Conservation (phyloP, 169 alveolate species). For the Neospora caninum region DNA sequence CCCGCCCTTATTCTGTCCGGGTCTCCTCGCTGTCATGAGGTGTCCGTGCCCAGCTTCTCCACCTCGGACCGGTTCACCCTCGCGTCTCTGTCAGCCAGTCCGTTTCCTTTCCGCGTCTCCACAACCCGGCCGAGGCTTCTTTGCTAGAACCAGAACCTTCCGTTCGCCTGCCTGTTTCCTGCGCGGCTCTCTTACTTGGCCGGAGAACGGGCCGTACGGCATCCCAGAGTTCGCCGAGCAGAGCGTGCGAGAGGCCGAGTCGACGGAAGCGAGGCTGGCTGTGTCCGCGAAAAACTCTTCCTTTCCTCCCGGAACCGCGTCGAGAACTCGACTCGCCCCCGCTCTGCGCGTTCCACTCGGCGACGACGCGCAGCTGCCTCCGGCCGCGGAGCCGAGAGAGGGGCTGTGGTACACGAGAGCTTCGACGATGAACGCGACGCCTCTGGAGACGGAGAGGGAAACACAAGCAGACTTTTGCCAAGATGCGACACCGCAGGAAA, state of each 20-base stretch:
- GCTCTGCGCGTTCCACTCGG: background rate
- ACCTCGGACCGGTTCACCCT: too few relatives aligned
- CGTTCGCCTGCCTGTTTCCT: too few relatives aligned
- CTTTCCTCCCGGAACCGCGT: background rate
- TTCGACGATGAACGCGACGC: slow-evolving; percentile 50
- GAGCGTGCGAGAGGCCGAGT: background rate
- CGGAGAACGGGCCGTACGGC: slow-evolving; percentile 47
- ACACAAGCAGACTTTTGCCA: too few relatives aligned
- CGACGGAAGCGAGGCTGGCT: background rate
- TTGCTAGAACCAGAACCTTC: too few relatives aligned
- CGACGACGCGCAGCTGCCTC: slow-evolving; percentile 4
- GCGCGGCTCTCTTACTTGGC: slow-evolving; percentile 23
- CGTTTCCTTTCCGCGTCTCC: too few relatives aligned
- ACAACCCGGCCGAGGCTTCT: too few relatives aligned
- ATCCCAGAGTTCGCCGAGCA: background rate
- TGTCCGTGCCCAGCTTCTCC: too few relatives aligned
- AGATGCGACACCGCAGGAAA: background rate
- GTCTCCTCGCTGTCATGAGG: too few relatives aligned
- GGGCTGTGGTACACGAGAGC: slow-evolving; percentile 19
- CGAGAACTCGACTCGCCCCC: background rate
- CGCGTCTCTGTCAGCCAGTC: too few relatives aligned
- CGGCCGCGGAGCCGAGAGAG: background rate
- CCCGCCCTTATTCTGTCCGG: too few relatives aligned
- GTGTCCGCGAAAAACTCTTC: background rate
- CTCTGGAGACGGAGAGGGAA: background rate